A percentile compares a stretch with the other conserved stretches of the same genome.
These are phyloP conservation scores for Parietichytrium sp. DNA, from an alignment of 108 stramenopile species.

Conservation along the genomic window DNA sequence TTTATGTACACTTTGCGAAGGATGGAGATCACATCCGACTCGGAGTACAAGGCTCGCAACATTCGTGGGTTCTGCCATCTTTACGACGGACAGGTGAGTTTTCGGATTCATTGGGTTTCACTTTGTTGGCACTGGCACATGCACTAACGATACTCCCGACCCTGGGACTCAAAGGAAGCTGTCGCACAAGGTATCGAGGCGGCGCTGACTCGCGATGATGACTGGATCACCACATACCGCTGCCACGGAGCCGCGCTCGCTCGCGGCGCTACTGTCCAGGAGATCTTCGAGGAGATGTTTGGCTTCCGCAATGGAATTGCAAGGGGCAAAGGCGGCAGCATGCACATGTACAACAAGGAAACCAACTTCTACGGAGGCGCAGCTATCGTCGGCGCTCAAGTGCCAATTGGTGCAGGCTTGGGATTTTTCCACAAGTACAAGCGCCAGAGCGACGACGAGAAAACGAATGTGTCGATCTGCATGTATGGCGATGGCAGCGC, in stretches of 20 bases:
- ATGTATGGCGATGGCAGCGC: conserved; percentile 99
- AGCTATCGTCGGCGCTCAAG: conserved; percentile 98
- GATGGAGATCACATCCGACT: conserved; percentile 99
- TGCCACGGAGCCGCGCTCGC: conserved; percentile 92
- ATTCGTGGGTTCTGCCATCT: conserved; percentile 99
- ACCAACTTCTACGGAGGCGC: conserved; percentile 96
- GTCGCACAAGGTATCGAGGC: conserved; percentile 91
- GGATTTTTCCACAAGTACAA: conserved; percentile 97
- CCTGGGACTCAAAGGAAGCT: conserved; percentile 98
- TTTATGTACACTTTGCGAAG: conserved; percentile 99
- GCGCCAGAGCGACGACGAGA: neutral
- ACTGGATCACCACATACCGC: conserved; percentile 93
- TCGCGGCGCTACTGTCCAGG: conserved; percentile 81
- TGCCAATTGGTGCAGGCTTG: conserved; percentile 93
- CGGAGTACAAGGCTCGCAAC: conserved; percentile 91
- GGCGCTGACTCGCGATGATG: conserved; percentile 80
- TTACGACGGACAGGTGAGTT: conserved; percentile 80
- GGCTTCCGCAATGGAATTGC: conserved; percentile 73
- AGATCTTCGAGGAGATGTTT: conserved; percentile 86
- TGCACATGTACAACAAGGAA: conserved; percentile 99
- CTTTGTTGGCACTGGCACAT: neutral
- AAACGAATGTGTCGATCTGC: conserved; percentile 76
- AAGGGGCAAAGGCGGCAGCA: conserved; percentile 96
- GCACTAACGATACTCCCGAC: too few relatives aligned
- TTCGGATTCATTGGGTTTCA: neutral